These are phyloP conservation scores for Nephelium lappaceum DNA, from an alignment of 345 rosid genomes.

Conservation along the genomic window DNA sequence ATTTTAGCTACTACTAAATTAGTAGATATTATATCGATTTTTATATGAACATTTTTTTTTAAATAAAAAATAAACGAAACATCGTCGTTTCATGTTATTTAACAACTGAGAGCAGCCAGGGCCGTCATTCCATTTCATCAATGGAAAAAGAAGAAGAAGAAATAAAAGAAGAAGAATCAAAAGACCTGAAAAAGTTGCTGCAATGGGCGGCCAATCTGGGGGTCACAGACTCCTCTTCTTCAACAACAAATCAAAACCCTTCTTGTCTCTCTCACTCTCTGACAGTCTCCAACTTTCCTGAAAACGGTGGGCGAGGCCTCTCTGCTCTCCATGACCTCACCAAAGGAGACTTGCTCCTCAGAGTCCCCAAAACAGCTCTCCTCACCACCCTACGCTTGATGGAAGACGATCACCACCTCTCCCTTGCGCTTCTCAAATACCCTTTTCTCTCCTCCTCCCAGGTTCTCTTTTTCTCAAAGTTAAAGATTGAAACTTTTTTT, in stretches of 20 bases:
- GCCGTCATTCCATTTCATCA: not conserved
- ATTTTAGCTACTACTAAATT: too few relatives aligned
- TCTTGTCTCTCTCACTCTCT: slow-evolving; percentile 69
- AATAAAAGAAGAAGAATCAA: slow-evolving; percentile 35
- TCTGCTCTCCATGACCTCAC: slow-evolving; percentile 66
- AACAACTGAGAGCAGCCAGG: not conserved
- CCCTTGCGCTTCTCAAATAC: slow-evolving; percentile 34
- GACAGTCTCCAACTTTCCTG: slow-evolving; percentile 61
- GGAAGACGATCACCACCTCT: slow-evolving; percentile 39
- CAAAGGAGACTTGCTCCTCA: slow-evolving; percentile 74
- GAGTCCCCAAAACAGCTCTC: slow-evolving; percentile 69
- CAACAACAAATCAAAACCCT: slow-evolving; percentile 4
- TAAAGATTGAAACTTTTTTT: not conserved
- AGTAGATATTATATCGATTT: too few relatives aligned
- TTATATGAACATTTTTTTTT: too few relatives aligned
- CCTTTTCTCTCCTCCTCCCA: slow-evolving; percentile 55
- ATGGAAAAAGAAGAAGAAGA: slow-evolving; percentile 36
- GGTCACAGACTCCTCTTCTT: slow-evolving; percentile 50
- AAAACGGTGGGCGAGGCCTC: slow-evolving; percentile 79
- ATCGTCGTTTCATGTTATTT: too few relatives aligned
- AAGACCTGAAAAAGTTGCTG: slow-evolving; percentile 40
- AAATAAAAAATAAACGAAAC: too few relatives aligned
- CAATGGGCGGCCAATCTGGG: slow-evolving; percentile 63
- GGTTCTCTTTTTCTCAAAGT: slow-evolving; percentile 30
- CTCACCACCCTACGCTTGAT: slow-evolving; percentile 49